phyloP scores from a whole-genome alignment of 176 grass and related monocot genomes.

The Coix lacrymajobi region DNA sequence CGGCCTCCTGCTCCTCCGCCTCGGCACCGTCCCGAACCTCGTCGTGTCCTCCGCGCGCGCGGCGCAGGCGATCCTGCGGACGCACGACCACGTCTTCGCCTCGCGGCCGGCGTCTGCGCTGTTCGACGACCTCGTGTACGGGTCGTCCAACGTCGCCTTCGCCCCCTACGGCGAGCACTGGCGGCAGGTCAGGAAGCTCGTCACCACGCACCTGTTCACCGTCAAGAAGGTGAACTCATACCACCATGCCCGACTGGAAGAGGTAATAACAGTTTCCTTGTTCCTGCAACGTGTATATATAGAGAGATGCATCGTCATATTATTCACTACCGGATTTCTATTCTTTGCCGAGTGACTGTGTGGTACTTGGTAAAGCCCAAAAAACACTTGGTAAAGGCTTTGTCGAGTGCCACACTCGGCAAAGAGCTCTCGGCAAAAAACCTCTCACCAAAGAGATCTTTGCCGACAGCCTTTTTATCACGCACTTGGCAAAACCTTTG shows the following conservation, averaged over 20 bases:
- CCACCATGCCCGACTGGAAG: not conserved
- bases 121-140: conserved; percentile 8
- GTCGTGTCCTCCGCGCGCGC: conserved; percentile 36
- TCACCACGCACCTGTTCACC: not conserved
- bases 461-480: no score
- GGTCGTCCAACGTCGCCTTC: conserved; percentile 26
- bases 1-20: conserved; percentile 42
- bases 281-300: no score
- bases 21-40: conserved; percentile 35
- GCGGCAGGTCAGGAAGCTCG: conserved; percentile 18
- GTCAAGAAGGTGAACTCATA: not conserved
- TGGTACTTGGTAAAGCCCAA: no score
- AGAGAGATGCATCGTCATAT: no score
- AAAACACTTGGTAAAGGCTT: no score
- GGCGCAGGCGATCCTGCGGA: conserved; percentile 30
- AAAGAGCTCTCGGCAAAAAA: no score
- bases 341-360: no score
- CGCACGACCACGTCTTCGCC: conserved; percentile 54
- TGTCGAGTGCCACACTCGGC: no score
- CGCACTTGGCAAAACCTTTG: no score
- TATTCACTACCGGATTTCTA: no score
- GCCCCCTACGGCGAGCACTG: conserved; percentile 30
- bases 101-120: conserved; percentile 27
- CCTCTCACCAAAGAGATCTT: no score
- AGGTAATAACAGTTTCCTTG: not conserved